phyloP scores from a whole-genome alignment of 148 eudicot genomes.

The Vaccinium vitisidaea region DNA sequence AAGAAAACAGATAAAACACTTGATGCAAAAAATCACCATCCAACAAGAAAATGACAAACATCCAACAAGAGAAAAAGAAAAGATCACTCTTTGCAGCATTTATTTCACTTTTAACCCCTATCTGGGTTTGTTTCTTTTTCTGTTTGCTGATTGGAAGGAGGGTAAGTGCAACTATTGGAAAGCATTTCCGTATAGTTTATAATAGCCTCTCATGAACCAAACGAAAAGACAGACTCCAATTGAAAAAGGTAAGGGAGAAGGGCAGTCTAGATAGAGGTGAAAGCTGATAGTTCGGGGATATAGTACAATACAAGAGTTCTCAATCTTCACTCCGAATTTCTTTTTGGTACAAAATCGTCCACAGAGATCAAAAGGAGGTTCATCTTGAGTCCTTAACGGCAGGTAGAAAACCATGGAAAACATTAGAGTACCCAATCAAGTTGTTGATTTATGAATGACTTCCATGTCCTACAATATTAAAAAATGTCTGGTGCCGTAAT shows the following conservation, averaged over 20 bases:
- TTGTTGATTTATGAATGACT: not conserved
- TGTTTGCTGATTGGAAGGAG: not conserved
- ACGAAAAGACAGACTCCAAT: not conserved
- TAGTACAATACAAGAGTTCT: not conserved
- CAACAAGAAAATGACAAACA: constrained; percentile 8
- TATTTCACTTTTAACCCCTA: not conserved
- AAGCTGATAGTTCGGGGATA: not conserved
- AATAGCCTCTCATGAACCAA: not conserved
- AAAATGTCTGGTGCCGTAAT: not conserved
- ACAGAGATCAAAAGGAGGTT: not conserved
- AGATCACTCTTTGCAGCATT: not conserved
- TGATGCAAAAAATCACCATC: constrained; percentile 9
- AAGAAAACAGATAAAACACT: constrained; percentile 15
- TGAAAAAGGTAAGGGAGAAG: not conserved
- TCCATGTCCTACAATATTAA: not conserved
- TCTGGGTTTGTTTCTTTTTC: not conserved
- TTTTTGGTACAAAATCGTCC: not conserved
- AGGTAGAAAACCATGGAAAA: not conserved
- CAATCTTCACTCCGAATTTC: not conserved
- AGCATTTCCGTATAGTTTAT: not conserved
- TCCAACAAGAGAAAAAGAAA: not conserved
- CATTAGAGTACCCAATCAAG: not conserved
- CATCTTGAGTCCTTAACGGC: not conserved
- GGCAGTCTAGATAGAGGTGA: not conserved
- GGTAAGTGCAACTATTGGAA: not conserved